Percentiles rank a stretch among this genome's conserved stretches.
phyloP scores from a whole-genome alignment of 768 basidiomycete genomes.

The Xerocomus spinulosus region DNA sequence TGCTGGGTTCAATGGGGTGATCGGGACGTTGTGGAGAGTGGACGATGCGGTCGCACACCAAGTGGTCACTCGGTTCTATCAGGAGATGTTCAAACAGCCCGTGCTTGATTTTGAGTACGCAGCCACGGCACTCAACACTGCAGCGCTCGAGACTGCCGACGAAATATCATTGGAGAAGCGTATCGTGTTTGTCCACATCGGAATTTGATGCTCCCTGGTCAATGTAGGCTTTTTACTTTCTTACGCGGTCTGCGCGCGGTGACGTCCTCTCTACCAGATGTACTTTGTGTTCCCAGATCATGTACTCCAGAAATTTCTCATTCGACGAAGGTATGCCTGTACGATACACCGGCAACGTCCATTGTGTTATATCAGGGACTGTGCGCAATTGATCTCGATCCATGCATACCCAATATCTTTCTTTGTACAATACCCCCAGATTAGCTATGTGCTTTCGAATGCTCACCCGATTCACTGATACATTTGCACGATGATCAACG shows the following conservation, averaged over 20 bases:
- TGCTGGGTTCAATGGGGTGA: conserved; percentile 1
- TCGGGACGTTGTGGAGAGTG: no score
- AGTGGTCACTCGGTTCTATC: no score
- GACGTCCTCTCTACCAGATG: background rate
- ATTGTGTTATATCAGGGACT: background rate
- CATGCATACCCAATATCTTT: background rate
- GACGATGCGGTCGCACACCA: no score
- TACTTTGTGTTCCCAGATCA: background rate
- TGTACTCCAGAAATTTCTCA: background rate
- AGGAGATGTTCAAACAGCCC: no score
- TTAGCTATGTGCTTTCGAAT: no score
- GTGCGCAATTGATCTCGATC: background rate
- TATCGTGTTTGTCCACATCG: background rate
- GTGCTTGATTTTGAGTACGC: background rate
- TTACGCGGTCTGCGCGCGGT: background rate
- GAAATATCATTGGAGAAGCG: background rate
- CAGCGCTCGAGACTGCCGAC: background rate
- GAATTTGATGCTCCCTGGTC: background rate
- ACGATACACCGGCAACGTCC: background rate
- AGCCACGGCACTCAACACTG: background rate
- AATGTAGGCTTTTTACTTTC: background rate
- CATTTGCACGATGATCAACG: no score
- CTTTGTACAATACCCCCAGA: background rate
- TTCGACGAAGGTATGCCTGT: background rate
- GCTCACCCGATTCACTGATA: no score